These are phyloP conservation scores for Exophiala calicioides DNA, from an alignment of 2,329 filamentous ascomycete genomes.

Conservation along the genomic window DNA sequence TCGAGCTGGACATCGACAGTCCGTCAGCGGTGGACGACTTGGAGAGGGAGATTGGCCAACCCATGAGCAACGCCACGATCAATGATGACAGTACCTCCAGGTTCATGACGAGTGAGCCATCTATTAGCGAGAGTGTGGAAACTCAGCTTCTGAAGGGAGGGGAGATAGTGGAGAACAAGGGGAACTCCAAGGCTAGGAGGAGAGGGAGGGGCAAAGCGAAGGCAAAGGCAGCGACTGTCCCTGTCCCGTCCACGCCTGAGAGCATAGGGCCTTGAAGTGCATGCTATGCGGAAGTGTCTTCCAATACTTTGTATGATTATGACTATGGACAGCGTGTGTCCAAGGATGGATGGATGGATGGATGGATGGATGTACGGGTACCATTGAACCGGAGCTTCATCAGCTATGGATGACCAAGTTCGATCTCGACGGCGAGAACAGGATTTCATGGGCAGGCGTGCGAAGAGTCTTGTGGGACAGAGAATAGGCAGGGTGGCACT, in stretches of 20 bases:
- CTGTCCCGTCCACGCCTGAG: conserved; percentile 14
- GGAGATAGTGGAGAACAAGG: conserved; percentile 1
- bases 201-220: conserved; percentile 2
- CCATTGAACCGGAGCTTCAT: too few relatives aligned
- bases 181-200: neutral
- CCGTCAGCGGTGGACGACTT: conserved; percentile 9
- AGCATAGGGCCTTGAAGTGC: conserved; percentile 12
- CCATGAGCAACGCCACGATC: neutral
- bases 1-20: neutral
- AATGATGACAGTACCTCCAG: conserved; percentile 5
- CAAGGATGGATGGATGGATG: too few relatives aligned
- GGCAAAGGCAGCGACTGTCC: too few relatives aligned
- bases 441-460: too few relatives aligned
- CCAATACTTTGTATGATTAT: too few relatives aligned
- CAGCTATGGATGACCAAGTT: too few relatives aligned
- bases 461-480: too few relatives aligned
- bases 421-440: too few relatives aligned
- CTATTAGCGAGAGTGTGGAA: conserved; percentile 13
- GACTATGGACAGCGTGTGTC: too few relatives aligned
- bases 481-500: too few relatives aligned
- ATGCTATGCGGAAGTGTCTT: too few relatives aligned
- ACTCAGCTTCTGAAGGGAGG: conserved; percentile 14
- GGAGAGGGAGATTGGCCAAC: conserved; percentile 13
- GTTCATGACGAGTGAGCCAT: conserved; percentile 21
- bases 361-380: too few relatives aligned